Evolutionary conservation across 768 basidiomycete species (phyloP).

Genomic region (Amanita thiersii): DNA sequence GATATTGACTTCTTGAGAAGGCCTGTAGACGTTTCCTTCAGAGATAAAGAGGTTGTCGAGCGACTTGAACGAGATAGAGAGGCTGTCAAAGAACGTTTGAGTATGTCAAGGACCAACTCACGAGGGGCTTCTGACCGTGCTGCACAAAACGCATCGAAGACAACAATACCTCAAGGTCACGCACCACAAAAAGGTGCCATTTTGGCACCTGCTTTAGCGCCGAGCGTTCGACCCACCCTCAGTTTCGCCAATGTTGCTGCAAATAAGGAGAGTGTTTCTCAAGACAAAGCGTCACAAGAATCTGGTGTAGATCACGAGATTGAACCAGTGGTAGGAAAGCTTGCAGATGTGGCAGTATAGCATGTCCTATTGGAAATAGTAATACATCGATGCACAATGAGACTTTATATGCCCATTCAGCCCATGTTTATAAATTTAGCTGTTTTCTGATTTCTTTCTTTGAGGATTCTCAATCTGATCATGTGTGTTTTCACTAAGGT

Average conservation of each 20-base stretch:
- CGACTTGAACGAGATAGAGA: slow-evolving; percentile 63
- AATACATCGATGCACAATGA: too few relatives aligned
- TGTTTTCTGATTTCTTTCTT: too few relatives aligned
- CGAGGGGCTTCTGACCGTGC: slow-evolving; percentile 39
- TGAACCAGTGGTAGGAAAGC: slow-evolving; percentile 13
- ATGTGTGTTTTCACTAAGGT: too few relatives aligned
- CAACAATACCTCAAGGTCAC: slow-evolving; percentile 18
- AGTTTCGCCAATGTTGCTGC: slow-evolving; percentile 80
- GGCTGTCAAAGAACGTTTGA: slow-evolving; percentile 41
- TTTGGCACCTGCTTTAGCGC: slow-evolving; percentile 24
- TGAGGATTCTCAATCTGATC: too few relatives aligned
- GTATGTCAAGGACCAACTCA: slow-evolving; percentile 47
- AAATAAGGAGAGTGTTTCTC: slow-evolving; percentile 2
- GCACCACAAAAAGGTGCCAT: slow-evolving; percentile 15
- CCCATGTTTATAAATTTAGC: too few relatives aligned
- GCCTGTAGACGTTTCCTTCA: slow-evolving; percentile 75
- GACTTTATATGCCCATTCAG: too few relatives aligned
- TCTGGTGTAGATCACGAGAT: slow-evolving; percentile 11
- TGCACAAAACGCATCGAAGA: slow-evolving; percentile 21
- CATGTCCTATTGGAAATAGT: too few relatives aligned
- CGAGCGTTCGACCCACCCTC: slow-evolving; percentile 61
- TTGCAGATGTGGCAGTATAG: slow-evolving; percentile 7
- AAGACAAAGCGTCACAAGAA: slow-evolving; percentile 2
- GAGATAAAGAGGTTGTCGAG: slow-evolving; percentile 69
- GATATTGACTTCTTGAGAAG: slow-evolving; percentile 25